Conservation (phyloP, 2,329 filamentous ascomycete genomes). For the Fusarium agapanthi region DNA sequence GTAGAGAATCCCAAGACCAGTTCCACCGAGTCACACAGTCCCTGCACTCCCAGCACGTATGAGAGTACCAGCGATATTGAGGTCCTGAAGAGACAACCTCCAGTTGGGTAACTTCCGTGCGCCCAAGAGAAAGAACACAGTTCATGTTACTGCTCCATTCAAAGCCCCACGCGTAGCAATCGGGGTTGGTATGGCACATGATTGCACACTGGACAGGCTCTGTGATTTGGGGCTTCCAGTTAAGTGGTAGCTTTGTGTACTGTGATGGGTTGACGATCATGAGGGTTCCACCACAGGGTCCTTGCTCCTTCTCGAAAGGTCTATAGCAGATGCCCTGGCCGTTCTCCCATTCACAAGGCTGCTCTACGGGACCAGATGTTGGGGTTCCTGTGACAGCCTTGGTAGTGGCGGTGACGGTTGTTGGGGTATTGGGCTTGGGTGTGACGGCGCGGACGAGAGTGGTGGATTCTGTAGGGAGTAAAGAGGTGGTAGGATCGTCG, state of each 20-base stretch:
- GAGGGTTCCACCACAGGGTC: neutral
- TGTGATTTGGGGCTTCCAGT: neutral
- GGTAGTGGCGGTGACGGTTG: neutral
- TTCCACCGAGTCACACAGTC: neutral
- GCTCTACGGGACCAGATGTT: neutral
- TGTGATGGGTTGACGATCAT: neutral
- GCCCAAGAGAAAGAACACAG: neutral
- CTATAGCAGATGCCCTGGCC: neutral
- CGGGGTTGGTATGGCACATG: neutral
- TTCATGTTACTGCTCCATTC: neutral
- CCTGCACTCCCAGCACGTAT: neutral
- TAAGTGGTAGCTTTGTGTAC: neutral
- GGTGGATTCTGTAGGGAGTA: neutral
- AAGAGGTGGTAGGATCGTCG: neutral
- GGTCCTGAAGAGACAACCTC: neutral
- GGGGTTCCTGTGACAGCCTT: neutral
- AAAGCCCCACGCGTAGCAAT: neutral
- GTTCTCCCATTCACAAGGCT: neutral
- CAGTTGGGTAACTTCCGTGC: neutral
- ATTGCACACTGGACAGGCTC: neutral
- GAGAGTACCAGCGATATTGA: neutral
- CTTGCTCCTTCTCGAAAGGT: neutral
- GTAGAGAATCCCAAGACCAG: neutral
- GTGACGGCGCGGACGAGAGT: neutral
- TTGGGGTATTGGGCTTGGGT: neutral